Evolutionary conservation across 306 rosid species (phyloP), one percentile per base, ranked within the genome.

Genomic region (Amphicarpaea edgeworthii): DNA sequence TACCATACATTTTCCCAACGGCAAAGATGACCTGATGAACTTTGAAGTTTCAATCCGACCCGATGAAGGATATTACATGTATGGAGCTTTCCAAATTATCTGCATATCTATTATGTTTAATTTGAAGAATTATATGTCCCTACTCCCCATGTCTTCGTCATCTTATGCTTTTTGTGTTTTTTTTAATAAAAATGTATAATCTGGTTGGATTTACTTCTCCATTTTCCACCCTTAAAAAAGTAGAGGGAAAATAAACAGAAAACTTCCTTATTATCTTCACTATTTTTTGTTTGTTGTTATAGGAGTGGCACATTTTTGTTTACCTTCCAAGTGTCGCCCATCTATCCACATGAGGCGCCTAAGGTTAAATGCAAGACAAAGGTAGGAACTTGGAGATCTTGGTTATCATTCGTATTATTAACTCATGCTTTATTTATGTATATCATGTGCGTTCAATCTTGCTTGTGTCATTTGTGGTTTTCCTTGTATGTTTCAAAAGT

Each of bases 291-390:
- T 57, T 76, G 75, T 79, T 77, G n/a, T 79, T 77, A 47, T 87
- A 89, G 98, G 34, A 91, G 96, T 12, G 98, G 97, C 59, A 82
- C 88, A 19, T 93, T 91, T 83, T 82, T 80, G 81, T 93, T 93
- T 79, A 64, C 97, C 75, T 93, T 93, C 76, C 84, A 87, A 74
- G 97, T 93, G 51, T 87, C 87, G 50, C 87, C 93, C 60, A 79
- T 87, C 85, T 89, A 93, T 86, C 98, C 98, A 26, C 93, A 93
- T 5, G 97, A 93, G 78, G 96, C 96, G 63, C 96, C 94, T 7
- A 93, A 93, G 83, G 98, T 93, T 64, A 91, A 93, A 87, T 91
- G 98, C 86, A 91, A 91, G 90, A 91, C 96, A 72, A 91, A 91
- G 96, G 98, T 93, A 89, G 72, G 74, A 50, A 53, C 12, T 20